Conservation (phyloP, 2,329 filamentous ascomycete genomes). For the Alternaria viburni region DNA sequence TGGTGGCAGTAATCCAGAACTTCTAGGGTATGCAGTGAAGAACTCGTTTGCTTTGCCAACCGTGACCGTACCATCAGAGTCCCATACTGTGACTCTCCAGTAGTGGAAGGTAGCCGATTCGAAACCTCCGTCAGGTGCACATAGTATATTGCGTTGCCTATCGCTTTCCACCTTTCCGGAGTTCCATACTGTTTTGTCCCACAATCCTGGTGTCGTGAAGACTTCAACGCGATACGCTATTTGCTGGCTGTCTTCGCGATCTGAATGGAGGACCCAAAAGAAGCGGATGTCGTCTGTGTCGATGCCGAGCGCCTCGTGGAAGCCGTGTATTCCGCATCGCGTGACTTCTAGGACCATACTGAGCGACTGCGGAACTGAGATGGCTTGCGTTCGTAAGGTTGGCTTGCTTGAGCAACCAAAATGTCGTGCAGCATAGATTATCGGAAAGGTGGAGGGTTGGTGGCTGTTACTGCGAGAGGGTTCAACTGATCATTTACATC, state of each 20-base stretch:
- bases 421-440: background rate
- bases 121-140: slow-evolving; percentile 43
- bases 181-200: background rate
- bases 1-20: slow-evolving; percentile 43
- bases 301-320: slow-evolving; percentile 49
- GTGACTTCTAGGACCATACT: slow-evolving; percentile 34
- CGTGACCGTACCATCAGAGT: slow-evolving; percentile 36
- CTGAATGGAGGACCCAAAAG: slow-evolving; percentile 43
- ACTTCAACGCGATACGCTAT: slow-evolving; percentile 19
- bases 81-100: slow-evolving; percentile 49
- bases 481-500: background rate
- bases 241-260: slow-evolving; percentile 39
- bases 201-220: background rate
- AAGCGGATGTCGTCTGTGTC: slow-evolving; percentile 49
- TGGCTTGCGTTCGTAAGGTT: background rate
- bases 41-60: slow-evolving; percentile 43
- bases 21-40: slow-evolving; percentile 50
- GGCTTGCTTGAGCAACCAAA: background rate
- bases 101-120: slow-evolving; percentile 46
- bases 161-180: slow-evolving; percentile 18
- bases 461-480: background rate
- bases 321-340: slow-evolving; percentile 50
- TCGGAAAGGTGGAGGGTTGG: background rate
- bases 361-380: background rate
- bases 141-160: slow-evolving; percentile 37